Percentiles rank a stretch among this genome's conserved stretches.
phyloP scores from a whole-genome alignment of 768 basidiomycete species.

The Austroboletus eburneus region DNA sequence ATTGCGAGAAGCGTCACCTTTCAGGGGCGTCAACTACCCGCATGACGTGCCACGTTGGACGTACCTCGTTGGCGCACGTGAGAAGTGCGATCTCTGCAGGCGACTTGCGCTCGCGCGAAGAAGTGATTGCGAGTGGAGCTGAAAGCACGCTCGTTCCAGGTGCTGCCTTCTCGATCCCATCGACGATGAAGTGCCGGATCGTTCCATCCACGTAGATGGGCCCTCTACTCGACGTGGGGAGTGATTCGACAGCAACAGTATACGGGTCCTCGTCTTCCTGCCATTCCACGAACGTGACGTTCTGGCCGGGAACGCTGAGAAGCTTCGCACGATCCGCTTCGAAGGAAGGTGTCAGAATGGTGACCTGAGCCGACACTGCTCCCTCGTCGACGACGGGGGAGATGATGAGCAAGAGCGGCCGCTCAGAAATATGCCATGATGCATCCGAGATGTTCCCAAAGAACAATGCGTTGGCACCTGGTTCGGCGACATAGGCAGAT shows the following conservation, averaged over 20 bases:
- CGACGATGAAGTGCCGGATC: constrained; percentile 59
- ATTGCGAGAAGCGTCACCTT: constrained; percentile 80
- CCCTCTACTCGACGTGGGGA: constrained; percentile 24
- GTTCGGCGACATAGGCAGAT: constrained; percentile 75
- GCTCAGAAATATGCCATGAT: constrained; percentile 71
- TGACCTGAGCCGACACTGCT: constrained; percentile 41
- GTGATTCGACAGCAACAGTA: constrained; percentile 36
- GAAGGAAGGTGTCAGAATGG: constrained; percentile 72
- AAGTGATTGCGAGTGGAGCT: constrained; percentile 52
- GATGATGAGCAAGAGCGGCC: constrained; percentile 70
- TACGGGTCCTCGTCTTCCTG: constrained; percentile 70
- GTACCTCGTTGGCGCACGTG: constrained; percentile 76
- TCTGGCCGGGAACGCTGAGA: constrained; percentile 47
- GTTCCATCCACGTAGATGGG: constrained; percentile 58
- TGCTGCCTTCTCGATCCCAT: constrained; percentile 51
- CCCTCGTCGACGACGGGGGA: constrained; percentile 34
- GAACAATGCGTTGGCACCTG: constrained; percentile 66
- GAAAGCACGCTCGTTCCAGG: constrained; percentile 37
- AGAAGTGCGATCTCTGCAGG: constrained; percentile 64
- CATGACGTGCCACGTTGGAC: neutral
- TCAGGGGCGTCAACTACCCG: neutral
- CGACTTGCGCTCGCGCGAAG: constrained; percentile 73
- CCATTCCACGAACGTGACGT: constrained; percentile 52
- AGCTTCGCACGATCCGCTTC: constrained; percentile 67
- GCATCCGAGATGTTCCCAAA: constrained; percentile 65